These are phyloP conservation scores for Stenocarpella maydis DNA, from an alignment of 2,329 filamentous ascomycete genomes.

Conservation along the genomic window DNA sequence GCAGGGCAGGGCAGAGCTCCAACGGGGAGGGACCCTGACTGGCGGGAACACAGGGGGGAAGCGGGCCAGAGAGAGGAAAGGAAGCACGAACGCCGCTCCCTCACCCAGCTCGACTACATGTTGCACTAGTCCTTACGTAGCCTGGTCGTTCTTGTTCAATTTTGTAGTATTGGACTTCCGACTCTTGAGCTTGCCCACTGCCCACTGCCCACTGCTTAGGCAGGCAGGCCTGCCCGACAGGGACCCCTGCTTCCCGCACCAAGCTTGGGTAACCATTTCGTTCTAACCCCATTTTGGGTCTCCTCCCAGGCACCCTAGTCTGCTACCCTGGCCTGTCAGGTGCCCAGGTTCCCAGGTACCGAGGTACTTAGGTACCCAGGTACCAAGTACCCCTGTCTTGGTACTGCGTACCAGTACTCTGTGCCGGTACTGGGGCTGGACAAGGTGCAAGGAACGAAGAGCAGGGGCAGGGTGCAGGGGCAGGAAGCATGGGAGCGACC, in stretches of 20 bases:
- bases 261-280: constrained; percentile 7
- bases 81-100: background rate
- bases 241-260: constrained; percentile 24
- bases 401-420: background rate
- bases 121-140: too few relatives aligned
- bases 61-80: background rate
- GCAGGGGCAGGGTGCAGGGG: too few relatives aligned
- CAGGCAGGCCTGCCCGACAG: background rate
- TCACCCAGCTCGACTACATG: background rate
- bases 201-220: background rate
- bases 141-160: too few relatives aligned
- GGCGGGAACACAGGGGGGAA: background rate
- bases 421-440: constrained; percentile 6
- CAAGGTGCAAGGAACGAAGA: constrained; percentile 1
- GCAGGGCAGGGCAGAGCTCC: background rate
- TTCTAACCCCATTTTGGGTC: constrained; percentile 12
- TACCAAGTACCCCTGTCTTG: background rate
- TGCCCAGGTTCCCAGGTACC: background rate
- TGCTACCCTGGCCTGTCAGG: too few relatives aligned
- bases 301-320: background rate
- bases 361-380: background rate
- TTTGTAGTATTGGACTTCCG: too few relatives aligned
- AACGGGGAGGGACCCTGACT: background rate
- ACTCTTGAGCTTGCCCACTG: constrained; percentile 1
- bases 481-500: background rate